These are phyloP conservation scores for Striga hermonthica DNA, from an alignment of 305 asterid genomes.

Conservation along the genomic window DNA sequence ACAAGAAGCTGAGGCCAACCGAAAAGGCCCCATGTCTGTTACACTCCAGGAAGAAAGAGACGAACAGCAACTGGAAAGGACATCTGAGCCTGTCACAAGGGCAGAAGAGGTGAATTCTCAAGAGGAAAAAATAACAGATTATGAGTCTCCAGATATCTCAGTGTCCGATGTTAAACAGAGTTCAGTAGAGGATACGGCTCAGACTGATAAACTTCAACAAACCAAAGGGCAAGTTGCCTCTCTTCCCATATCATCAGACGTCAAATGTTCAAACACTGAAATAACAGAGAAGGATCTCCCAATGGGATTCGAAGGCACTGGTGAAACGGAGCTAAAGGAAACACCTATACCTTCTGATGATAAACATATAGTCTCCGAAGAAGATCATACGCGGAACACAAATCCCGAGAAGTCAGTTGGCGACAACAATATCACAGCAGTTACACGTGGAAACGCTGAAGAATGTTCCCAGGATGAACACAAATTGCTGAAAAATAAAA, in stretches of 20 bases:
- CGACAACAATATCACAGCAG: conserved; percentile 28
- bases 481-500: conserved; percentile 28
- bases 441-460: conserved; percentile 21
- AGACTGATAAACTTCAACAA: conserved; percentile 28
- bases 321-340: conserved; percentile 21
- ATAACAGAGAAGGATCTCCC: conserved; percentile 30
- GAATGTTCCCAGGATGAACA: conserved; percentile 31
- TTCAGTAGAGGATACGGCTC: conserved; percentile 30
- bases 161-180: conserved; percentile 26
- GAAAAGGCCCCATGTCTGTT: conserved; percentile 19
- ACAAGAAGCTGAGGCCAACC: conserved; percentile 26
- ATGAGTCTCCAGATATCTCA: conserved; percentile 26
- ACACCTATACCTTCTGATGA: conserved; percentile 29
- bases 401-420: conserved; percentile 28
- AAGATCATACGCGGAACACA: conserved; percentile 25
- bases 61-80: conserved; percentile 17
- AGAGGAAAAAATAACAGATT: conserved; percentile 23
- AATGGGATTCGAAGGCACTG: conserved; percentile 8
- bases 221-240: conserved; percentile 27
- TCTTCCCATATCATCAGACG: conserved; percentile 23
- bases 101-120: conserved; percentile 24
- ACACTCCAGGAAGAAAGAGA: conserved; percentile 29
- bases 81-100: conserved; percentile 28
- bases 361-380: conserved; percentile 34
- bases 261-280: conserved; percentile 29